Conservation (phyloP, 768 basidiomycete genomes). For the Leccinum ochraceum region DNA sequence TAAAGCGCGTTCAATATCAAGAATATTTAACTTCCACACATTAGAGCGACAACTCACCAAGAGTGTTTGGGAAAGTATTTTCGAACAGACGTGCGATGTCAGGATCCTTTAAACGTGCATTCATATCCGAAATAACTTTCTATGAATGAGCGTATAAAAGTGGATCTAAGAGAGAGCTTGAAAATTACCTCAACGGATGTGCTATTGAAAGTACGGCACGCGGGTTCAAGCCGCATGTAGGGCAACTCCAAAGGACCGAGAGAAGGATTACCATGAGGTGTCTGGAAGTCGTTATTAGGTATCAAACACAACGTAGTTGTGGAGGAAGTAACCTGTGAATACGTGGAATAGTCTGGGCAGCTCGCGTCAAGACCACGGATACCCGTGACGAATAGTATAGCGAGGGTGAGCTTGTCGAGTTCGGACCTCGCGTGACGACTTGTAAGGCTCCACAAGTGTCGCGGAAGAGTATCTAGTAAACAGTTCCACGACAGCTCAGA, state of each 20-base stretch:
- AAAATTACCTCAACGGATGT: conserved; percentile 66
- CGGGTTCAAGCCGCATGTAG: conserved; percentile 68
- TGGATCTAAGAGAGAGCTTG: neutral
- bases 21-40: neutral
- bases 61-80: conserved; percentile 81
- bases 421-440: conserved; percentile 20
- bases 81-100: conserved; percentile 79
- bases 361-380: conserved; percentile 28
- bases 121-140: conserved; percentile 80
- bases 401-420: conserved; percentile 24
- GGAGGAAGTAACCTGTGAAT: conserved; percentile 46
- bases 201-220: conserved; percentile 77
- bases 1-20: neutral
- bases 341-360: conserved; percentile 65
- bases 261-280: conserved; percentile 60
- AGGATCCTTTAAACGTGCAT: conserved; percentile 66
- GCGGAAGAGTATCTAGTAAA: conserved; percentile 5
- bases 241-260: conserved; percentile 63
- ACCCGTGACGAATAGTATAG: conserved; percentile 23
- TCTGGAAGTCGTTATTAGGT: conserved; percentile 35
- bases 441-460: conserved; percentile 11
- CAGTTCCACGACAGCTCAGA: conserved; percentile 5
- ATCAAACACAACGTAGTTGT: neutral
- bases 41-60: conserved; percentile 46
- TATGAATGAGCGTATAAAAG: conserved; percentile 25